Percentiles rank a stretch among this genome's conserved stretches.
Conservation (phyloP, 768 basidiomycete species). For the Pulveroboletus ravenelii region DNA sequence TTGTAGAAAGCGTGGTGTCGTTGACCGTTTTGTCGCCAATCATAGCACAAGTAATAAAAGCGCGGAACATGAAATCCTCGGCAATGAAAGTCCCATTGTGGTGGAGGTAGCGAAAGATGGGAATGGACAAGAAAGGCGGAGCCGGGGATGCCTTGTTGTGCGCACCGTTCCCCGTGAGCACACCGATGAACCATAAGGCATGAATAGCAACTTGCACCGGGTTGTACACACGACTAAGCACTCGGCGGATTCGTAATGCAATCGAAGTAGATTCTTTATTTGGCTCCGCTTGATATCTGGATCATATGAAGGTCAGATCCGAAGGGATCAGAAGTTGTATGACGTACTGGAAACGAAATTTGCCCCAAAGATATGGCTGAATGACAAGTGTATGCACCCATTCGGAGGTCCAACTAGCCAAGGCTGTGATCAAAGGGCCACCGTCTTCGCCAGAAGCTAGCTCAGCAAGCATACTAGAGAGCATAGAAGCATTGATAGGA, state of each 20-base stretch:
- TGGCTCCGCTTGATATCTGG: constrained; percentile 16
- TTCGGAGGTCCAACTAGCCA: constrained; percentile 25
- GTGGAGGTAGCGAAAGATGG: constrained; percentile 29
- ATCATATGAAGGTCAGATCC: not conserved
- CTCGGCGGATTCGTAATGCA: constrained; percentile 18
- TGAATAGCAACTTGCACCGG: constrained; percentile 27
- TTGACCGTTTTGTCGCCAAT: constrained; percentile 33
- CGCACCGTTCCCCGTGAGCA: constrained; percentile 18
- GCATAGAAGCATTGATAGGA: not conserved
- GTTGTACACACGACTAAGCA: constrained; percentile 21
- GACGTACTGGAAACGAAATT: constrained; percentile 22
- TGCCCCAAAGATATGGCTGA: constrained; percentile 15
- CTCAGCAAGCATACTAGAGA: not conserved
- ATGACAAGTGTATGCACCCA: constrained; percentile 25
- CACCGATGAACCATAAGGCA: constrained; percentile 32
- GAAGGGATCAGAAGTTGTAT: not conserved
- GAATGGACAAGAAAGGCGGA: constrained; percentile 24
- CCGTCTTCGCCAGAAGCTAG: constrained; percentile 2
- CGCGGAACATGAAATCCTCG: constrained; percentile 34
- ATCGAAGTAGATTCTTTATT: constrained; percentile 5
- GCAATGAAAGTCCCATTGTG: constrained; percentile 22
- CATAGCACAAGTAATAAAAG: constrained; percentile 34
- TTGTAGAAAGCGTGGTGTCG: constrained; percentile 28
- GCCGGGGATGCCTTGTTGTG: constrained; percentile 11
- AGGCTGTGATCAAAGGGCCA: constrained; percentile 2